A percentile compares a stretch with the other conserved stretches of the same genome.
These are phyloP conservation scores for Beauveria varroae DNA, from an alignment of 2,329 filamentous ascomycete species.

Conservation along the genomic window DNA sequence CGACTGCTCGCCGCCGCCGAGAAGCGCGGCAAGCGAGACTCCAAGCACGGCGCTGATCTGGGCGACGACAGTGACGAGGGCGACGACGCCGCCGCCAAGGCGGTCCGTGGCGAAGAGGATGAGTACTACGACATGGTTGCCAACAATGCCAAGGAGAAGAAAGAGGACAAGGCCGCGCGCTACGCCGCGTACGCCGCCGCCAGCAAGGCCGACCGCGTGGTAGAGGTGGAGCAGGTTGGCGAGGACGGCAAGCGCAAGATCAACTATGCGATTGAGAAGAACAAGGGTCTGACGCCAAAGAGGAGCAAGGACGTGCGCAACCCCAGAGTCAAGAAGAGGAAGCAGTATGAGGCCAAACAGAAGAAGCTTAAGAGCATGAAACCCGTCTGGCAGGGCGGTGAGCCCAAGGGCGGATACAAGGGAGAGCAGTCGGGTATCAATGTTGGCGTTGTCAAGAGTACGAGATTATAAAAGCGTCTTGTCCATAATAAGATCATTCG, in stretches of 20 bases:
- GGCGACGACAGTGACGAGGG: constrained; percentile 62
- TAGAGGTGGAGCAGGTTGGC: constrained; percentile 62
- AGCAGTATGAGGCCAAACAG: constrained; percentile 92
- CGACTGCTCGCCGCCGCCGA: constrained; percentile 86
- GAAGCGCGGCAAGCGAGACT: constrained; percentile 63
- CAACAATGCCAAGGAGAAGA: constrained; percentile 59
- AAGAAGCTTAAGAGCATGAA: constrained; percentile 91
- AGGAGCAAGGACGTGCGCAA: constrained; percentile 93
- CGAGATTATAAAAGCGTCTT: constrained; percentile 60
- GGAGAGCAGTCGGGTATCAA: constrained; percentile 96
- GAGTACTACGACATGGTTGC: constrained; percentile 91
- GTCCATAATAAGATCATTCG: not conserved
- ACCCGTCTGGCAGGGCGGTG: constrained; percentile 76
- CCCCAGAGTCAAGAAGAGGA: constrained; percentile 94
- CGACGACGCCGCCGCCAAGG: constrained; percentile 47
- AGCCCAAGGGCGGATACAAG: constrained; percentile 76
- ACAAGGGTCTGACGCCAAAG: constrained; percentile 86
- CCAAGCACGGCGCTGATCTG: constrained; percentile 57
- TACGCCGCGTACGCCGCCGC: constrained; percentile 52
- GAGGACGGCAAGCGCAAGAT: constrained; percentile 87
- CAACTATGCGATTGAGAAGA: constrained; percentile 91
- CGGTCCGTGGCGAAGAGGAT: constrained; percentile 52
- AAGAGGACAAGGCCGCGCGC: constrained; percentile 59
- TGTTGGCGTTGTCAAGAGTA: constrained; percentile 83
- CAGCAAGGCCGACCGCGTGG: constrained; percentile 54